Conservation (phyloP, 2,329 filamentous ascomycete species). For the Trichoderma brevicompactum region DNA sequence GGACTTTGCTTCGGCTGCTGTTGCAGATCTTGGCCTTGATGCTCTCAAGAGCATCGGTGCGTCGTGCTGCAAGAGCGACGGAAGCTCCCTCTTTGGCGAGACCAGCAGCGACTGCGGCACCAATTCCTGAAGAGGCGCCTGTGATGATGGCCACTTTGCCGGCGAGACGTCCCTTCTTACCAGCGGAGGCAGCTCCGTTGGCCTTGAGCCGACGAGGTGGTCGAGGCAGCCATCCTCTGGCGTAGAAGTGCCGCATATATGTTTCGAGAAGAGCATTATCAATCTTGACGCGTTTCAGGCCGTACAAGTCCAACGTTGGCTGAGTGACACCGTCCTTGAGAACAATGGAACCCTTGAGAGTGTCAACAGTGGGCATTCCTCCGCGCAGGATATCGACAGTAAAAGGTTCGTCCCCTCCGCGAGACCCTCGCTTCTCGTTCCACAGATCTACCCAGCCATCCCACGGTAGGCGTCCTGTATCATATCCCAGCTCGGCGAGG, state of each 20-base stretch:
- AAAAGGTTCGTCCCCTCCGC: constrained; percentile 71
- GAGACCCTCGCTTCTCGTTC: constrained; percentile 70
- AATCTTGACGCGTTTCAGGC: constrained; percentile 68
- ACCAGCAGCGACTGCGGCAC: constrained; percentile 71
- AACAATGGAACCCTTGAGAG: constrained; percentile 71
- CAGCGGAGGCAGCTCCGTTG: constrained; percentile 35
- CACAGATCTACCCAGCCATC: constrained; percentile 76
- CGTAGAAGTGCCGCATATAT: constrained; percentile 80
- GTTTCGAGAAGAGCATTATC: constrained; percentile 73
- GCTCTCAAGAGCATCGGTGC: constrained; percentile 68
- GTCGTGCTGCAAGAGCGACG: constrained; percentile 72
- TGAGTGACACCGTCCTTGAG: constrained; percentile 72
- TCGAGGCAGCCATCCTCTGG: constrained; percentile 73
- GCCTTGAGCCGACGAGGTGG: constrained; percentile 57
- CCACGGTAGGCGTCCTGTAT: constrained; percentile 68
- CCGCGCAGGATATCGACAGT: constrained; percentile 79
- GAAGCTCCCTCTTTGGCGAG: constrained; percentile 73
- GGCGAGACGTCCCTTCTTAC: constrained; percentile 60
- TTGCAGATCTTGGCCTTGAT: constrained; percentile 64
- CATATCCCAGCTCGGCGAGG: constrained; percentile 69
- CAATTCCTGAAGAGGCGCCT: constrained; percentile 79
- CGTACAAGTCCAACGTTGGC: constrained; percentile 57
- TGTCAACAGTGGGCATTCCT: constrained; percentile 77
- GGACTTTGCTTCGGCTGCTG: constrained; percentile 63
- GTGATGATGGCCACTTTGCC: constrained; percentile 77